Conservation (phyloP, 805 yeast species). For the Candida adriatica region DNA sequence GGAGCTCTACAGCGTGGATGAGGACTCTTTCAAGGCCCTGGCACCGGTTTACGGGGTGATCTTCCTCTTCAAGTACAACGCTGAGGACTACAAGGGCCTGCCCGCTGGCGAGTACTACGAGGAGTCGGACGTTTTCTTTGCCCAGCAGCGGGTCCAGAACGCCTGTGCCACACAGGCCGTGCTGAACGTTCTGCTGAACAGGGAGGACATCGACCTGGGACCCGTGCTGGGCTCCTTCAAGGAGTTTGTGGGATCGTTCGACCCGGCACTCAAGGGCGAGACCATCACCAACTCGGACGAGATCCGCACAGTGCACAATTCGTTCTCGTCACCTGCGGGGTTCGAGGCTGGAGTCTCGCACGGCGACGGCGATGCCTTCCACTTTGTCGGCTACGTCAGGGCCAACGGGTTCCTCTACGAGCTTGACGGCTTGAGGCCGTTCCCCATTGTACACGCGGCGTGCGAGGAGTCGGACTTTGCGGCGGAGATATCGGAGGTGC, state of each 20-base stretch:
- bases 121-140: conserved; percentile 43
- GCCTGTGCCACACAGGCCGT: conserved; percentile 77
- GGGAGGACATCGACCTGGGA: conserved; percentile 39
- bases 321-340: conserved; percentile 49
- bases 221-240: conserved; percentile 39
- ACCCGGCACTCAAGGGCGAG: conserved; percentile 53
- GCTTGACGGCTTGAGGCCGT: conserved; percentile 52
- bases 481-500: conserved; percentile 35
- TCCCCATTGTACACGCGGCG: conserved; percentile 47
- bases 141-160: conserved; percentile 56
- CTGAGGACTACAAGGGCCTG: conserved; percentile 33
- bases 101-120: conserved; percentile 39
- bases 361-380: conserved; percentile 48
- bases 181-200: conserved; percentile 45
- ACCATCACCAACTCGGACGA: conserved; percentile 51
- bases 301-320: conserved; percentile 52
- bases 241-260: conserved; percentile 45
- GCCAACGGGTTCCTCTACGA: conserved; percentile 43
- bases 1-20: conserved; percentile 49
- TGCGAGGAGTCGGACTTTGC: conserved; percentile 34
- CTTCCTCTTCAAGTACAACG: conserved; percentile 54
- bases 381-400: conserved; percentile 50
- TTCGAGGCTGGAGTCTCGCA: conserved; percentile 37
- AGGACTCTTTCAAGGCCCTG: conserved; percentile 29
- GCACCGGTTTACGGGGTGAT: conserved; percentile 51